Evolutionary conservation across 164 flowering plant species (phyloP).

Genomic region (Houttuynia cordata): DNA sequence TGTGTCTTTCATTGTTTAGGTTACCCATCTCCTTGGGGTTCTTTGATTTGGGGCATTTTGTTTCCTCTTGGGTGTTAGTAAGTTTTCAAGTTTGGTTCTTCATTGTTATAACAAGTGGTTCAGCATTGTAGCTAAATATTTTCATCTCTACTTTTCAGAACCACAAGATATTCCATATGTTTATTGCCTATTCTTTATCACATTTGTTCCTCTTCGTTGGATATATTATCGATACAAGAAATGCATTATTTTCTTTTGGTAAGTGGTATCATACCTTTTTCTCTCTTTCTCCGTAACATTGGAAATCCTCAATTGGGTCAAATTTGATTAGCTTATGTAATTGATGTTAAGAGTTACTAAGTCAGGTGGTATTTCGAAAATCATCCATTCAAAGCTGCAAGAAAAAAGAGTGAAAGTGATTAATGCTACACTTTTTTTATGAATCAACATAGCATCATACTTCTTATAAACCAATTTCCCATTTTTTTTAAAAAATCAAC

Average conservation of each 20-base stretch:
- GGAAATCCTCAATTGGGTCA: neutral
- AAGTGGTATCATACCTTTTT: slow-evolving; percentile 16
- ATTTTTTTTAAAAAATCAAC: too few relatives aligned
- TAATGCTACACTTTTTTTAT: too few relatives aligned
- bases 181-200: slow-evolving; percentile 80
- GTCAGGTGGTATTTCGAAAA: too few relatives aligned
- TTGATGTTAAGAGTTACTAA: too few relatives aligned
- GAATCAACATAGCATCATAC: too few relatives aligned
- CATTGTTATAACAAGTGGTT: neutral
- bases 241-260: slow-evolving; percentile 98
- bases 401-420: too few relatives aligned
- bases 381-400: too few relatives aligned
- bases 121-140: neutral
- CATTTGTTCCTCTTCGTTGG: slow-evolving; percentile 92
- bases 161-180: slow-evolving; percentile 89
- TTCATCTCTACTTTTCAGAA: slow-evolving; percentile 32
- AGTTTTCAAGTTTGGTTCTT: slow-evolving; percentile 20
- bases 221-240: slow-evolving; percentile 94
- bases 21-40: slow-evolving; percentile 81
- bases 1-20: slow-evolving; percentile 27
- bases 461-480: too few relatives aligned
- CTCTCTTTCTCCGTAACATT: neutral
- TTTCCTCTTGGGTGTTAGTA: slow-evolving; percentile 83
- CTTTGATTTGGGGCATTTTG: slow-evolving; percentile 90
- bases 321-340: too few relatives aligned